Conservation (phyloP, 2,329 filamentous ascomycete genomes). For the Cordyceps cicadae region DNA sequence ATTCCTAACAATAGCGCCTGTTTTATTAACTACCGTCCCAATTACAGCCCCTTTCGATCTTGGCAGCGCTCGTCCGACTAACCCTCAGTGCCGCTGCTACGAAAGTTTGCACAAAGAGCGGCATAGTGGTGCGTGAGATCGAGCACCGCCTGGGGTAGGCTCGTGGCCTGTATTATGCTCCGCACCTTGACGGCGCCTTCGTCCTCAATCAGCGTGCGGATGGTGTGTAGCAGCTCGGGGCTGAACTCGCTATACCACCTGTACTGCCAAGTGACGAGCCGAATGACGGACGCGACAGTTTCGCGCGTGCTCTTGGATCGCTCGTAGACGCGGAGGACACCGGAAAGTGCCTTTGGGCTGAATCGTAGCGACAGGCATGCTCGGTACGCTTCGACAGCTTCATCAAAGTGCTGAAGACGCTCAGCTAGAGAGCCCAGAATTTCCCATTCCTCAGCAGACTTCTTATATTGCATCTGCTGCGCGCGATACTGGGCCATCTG, state of each 20-base stretch:
- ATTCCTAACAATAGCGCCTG: neutral
- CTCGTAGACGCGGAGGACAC: conserved; percentile 74
- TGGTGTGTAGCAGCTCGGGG: conserved; percentile 76
- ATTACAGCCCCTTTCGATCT: neutral
- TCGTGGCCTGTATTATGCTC: conserved; percentile 94
- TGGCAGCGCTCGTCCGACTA: conserved; percentile 32
- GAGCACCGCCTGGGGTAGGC: conserved; percentile 82
- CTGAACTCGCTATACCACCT: conserved; percentile 99
- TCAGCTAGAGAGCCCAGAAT: conserved; percentile 90
- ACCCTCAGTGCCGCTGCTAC: conserved; percentile 85
- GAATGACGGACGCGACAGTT: conserved; percentile 76
- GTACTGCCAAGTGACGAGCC: conserved; percentile 95
- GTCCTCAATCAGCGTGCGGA: conserved; percentile 90
- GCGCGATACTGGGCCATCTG: conserved; percentile 94
- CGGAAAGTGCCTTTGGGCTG: conserved; percentile 83
- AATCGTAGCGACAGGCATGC: conserved; percentile 82
- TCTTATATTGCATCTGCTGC: conserved; percentile 92
- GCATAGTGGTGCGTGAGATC: conserved; percentile 96
- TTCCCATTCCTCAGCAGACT: conserved; percentile 96
- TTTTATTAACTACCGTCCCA: conserved; percentile 4
- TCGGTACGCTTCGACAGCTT: conserved; percentile 88
- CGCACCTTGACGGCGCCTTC: conserved; percentile 95
- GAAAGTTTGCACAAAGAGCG: conserved; percentile 85
- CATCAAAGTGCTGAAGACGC: conserved; percentile 82
- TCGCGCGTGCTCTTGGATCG: conserved; percentile 70